A percentile compares a stretch with the other conserved stretches of the same genome.
Evolutionary conservation across 2,329 filamentous ascomycete genomes (phyloP).

Genomic region (Fusarium armeniacum): DNA sequence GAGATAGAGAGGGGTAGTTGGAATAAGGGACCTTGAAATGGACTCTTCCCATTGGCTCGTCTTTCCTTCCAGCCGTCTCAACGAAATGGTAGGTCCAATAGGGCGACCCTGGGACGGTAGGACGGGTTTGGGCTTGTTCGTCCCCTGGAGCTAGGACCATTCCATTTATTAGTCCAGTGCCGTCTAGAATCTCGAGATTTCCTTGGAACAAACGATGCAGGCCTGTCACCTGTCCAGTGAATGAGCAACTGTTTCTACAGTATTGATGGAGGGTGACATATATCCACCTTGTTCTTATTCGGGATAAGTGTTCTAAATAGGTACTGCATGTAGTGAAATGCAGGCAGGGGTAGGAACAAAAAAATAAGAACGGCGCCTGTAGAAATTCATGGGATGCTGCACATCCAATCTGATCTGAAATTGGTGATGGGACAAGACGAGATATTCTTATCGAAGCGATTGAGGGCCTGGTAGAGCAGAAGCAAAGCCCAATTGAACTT

Average conservation of each 20-base stretch:
- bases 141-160: slow-evolving; percentile 37
- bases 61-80: slow-evolving; percentile 18
- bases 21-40: slow-evolving; percentile 19
- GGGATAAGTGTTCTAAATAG: slow-evolving; percentile 14
- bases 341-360: slow-evolving; percentile 6
- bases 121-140: neutral
- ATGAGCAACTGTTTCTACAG: slow-evolving; percentile 5
- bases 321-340: neutral
- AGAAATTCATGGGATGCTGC: slow-evolving; percentile 7
- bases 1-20: slow-evolving; percentile 31
- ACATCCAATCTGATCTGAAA: slow-evolving; percentile 13
- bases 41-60: slow-evolving; percentile 8
- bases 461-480: neutral
- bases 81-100: slow-evolving; percentile 28
- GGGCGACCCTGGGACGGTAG: slow-evolving; percentile 4
- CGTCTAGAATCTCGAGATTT: slow-evolving; percentile 34
- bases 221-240: neutral
- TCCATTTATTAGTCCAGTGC: slow-evolving; percentile 16
- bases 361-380: slow-evolving; percentile 7
- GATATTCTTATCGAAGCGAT: neutral
- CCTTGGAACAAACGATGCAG: slow-evolving; percentile 27
- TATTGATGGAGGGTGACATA: slow-evolving; percentile 34
- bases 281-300: slow-evolving; percentile 36
- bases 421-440: slow-evolving; percentile 9
- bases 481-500: neutral